Evolutionary conservation across 495 filamentous ascomycete species (phyloP), one percentile per base, ranked within the genome.

Genomic region (Podospora conica): DNA sequence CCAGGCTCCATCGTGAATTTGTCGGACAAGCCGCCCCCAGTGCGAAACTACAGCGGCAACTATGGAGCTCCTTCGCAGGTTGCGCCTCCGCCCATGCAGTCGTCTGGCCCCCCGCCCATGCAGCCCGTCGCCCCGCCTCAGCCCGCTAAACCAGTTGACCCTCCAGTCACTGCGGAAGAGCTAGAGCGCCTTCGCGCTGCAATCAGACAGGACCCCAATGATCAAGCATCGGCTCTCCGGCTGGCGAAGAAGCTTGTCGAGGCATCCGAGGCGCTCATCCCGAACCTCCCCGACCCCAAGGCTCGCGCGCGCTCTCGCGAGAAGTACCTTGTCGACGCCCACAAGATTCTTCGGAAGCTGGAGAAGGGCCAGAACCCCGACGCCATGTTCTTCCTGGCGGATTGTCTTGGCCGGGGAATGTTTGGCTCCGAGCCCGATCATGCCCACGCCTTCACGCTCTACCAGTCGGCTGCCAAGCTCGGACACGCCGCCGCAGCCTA

Each of bases 371-470:
- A 77, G 72, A 82, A 91, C 70, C 75, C 89, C 0, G 94, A 97
- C 11, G 95, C 95, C 24, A 94, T 94, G 83, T 98, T 98, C 79
- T 96, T 91, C 73, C 78, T 97, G 29, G 95, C 93, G 11, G 94
- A 97, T 75, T 92, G 89, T 75, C 87, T 93, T 60, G 95, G 93
- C 21, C 86, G 90, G 63, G 92, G 93, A 27, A 67, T 79, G 9
- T 76, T 82, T 22, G 74, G 78, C 22, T 80, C 92, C 27, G 87
- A 92, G 66, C 79, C 84, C 0, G 94, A 98, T 69, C 84, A 89
- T 48, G 93, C 93, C 70, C 91, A 96, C 77, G 95, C 95, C 0
- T 98, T 96, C 77, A 84, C 84, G 15, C 82, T 98, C 6, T 98
- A 98, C 69, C 94, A 97, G 75, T 91, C 92, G 3, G 93, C 94